Evolutionary conservation across 345 rosid species (phyloP), one percentile per base, ranked within the genome.

Genomic region (Reutealis trisperma): DNA sequence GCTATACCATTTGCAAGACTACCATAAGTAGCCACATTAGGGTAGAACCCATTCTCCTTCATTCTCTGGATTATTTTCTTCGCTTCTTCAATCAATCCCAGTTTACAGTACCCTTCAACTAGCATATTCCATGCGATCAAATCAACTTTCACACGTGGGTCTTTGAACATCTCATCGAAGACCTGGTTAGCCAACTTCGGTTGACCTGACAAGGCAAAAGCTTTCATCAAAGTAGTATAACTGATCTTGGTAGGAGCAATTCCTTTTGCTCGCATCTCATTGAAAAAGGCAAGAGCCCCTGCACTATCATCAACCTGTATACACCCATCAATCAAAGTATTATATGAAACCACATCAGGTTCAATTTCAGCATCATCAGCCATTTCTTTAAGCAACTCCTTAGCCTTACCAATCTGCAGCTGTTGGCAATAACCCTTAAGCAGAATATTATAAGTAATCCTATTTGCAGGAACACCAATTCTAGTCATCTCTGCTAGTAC

Each of bases 181-280:
- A 93, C 97, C 83, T 87, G 87, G 80, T 87, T 87, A 0, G 99
- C 97, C 77, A 95, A 72, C 89, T 92, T 95, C 0, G 97, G 99
- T 78, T 93, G 99, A 49, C 92, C 93, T 0, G 98, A 90, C 61
- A 86, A 77, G n/a, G 92, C 96, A 72, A 93, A 95, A 65, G 98
- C 96, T 87, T 95, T 95, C 98, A 95, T 95, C 88, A 93, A 78
- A 32, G 99, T 93, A 7, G 99, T 95, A 85, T 95, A 93, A 75
- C 99, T 95, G 65, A 93, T 84, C 88, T 95, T 95, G 30, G 92
- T 89, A 0, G 99, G 98, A 75, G 90, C 85, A 55, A 95, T 92
- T 69, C 91, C 95, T 78, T 73, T 86, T 1, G 84, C 81, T 73
- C 99, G 86, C 98, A 95, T 95, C 83, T 95, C 92, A 45, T 95